These are phyloP conservation scores for Entomortierella beljakovae DNA, from an alignment of 192 early-diverging fungal genomes.

Conservation along the genomic window DNA sequence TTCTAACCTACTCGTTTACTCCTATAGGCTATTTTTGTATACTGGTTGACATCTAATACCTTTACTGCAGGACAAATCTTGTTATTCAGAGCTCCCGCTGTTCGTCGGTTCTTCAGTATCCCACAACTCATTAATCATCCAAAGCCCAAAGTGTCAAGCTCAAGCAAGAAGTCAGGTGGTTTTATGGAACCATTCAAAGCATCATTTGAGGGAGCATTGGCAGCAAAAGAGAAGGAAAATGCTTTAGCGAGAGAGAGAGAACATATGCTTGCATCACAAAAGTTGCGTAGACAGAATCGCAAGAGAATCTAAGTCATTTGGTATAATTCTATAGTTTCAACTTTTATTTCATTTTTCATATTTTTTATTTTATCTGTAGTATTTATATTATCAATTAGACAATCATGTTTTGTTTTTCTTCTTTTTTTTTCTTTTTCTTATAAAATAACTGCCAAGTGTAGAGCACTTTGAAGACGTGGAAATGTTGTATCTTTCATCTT, in stretches of 20 bases:
- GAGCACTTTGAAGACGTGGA: too few relatives aligned
- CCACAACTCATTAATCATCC: constrained; percentile 57
- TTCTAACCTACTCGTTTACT: constrained; percentile 5
- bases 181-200: constrained; percentile 65
- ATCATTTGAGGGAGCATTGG: constrained; percentile 46
- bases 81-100: constrained; percentile 66
- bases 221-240: constrained; percentile 43
- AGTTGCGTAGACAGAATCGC: constrained; percentile 51
- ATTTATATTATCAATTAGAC: background rate
- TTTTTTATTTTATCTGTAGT: too few relatives aligned
- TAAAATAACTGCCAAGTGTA: background rate
- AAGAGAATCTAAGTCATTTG: constrained; percentile 31
- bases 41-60: constrained; percentile 85
- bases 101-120: constrained; percentile 72
- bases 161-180: constrained; percentile 52
- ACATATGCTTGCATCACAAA: constrained; percentile 43
- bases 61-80: constrained; percentile 78
- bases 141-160: constrained; percentile 53
- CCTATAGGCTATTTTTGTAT: constrained; percentile 82
- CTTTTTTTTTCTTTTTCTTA: background rate
- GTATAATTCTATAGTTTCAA: background rate
- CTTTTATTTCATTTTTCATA: background rate
- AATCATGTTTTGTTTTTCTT: background rate
- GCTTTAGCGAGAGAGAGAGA: constrained; percentile 35
- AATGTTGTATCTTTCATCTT: too few relatives aligned